Evolutionary conservation across 139 green algal genomes (phyloP), one percentile per base, ranked within the genome.

Genomic region (Volvox africanus): DNA sequence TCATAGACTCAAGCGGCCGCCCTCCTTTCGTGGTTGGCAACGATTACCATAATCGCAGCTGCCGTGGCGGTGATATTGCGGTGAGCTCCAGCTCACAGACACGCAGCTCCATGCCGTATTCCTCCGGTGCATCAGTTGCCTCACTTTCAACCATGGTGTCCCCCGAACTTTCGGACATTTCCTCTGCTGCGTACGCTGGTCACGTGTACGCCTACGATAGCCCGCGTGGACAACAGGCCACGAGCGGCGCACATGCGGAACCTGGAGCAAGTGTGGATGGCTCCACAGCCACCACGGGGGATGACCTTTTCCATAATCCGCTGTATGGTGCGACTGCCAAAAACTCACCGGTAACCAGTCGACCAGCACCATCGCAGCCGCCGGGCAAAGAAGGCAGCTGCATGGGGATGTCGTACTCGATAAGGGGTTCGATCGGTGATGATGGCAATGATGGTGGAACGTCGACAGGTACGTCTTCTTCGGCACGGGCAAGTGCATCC

Each of bases 301-400:
- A 88, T n/a, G 83, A 88, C 83, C 36, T 88, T 9, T 89, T 89
- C 69, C 69, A 61, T 12, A 82, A 89, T 68, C 68, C 83, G 26
- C 83, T 88, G 5, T 88, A 68, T 68, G 26, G 37, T 16, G 65
- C 83, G 26, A 67, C 83, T 9, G 36, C 20, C 24, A 80, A 80
- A 20, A 68, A 67, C 24, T 21, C 61, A 12, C 26, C 36, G 24
- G 83, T 24, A 32, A 76, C 19, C 61, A 0, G 2, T 62, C 2
- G 22, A 24, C 5, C 80, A 22, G 50, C 22, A 71, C 78, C 35
- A 67, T 37, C 2, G 65, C 65, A 28, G 37, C 17, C 18, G 79
- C 36, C 11, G 35, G 24, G n/a, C 1, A 18, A 61, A 32, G 37
- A 37, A 67, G 28, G 36, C 83, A 65, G 83, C 12, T 28, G 30